Percentiles rank a stretch among this genome's conserved stretches.
These are phyloP conservation scores for Coemansia sp. DNA, from an alignment of 192 early-diverging fungal species.

Conservation along the genomic window DNA sequence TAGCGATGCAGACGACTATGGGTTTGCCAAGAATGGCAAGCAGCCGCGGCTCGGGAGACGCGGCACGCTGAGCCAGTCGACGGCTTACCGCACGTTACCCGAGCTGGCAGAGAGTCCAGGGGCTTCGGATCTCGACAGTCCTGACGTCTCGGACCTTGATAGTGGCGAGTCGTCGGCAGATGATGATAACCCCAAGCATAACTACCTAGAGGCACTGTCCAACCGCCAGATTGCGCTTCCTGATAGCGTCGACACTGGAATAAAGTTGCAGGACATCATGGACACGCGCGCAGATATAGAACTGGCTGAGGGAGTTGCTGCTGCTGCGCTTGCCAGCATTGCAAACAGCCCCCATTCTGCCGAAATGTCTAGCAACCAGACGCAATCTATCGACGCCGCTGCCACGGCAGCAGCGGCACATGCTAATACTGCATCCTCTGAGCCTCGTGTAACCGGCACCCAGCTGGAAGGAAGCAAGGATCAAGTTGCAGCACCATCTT, in stretches of 20 bases:
- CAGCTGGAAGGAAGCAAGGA: neutral
- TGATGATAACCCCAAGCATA: conserved; percentile 4
- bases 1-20: conserved; percentile 12
- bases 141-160: conserved; percentile 19
- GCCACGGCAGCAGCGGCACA: neutral
- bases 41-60: conserved; percentile 18
- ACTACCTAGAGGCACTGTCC: conserved; percentile 38
- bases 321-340: conserved; percentile 16
- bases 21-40: conserved; percentile 7
- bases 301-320: conserved; percentile 16
- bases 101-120: neutral
- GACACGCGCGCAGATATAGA: conserved; percentile 17
- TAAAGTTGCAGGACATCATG: conserved; percentile 18
- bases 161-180: conserved; percentile 25
- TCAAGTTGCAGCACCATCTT: conserved; percentile 2
- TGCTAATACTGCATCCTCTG: neutral
- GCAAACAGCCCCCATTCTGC: conserved; percentile 8
- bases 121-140: conserved; percentile 6
- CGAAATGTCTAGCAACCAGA: neutral
- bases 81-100: neutral
- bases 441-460: neutral
- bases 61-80: neutral
- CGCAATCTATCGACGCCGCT: neutral
- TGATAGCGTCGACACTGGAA: conserved; percentile 17
- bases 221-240: conserved; percentile 53